Percentiles rank a stretch among this genome's conserved stretches.
These are phyloP conservation scores for Sugiyamaella grinbergsii DNA, from an alignment of 1,139 yeast genomes.

Conservation along the genomic window DNA sequence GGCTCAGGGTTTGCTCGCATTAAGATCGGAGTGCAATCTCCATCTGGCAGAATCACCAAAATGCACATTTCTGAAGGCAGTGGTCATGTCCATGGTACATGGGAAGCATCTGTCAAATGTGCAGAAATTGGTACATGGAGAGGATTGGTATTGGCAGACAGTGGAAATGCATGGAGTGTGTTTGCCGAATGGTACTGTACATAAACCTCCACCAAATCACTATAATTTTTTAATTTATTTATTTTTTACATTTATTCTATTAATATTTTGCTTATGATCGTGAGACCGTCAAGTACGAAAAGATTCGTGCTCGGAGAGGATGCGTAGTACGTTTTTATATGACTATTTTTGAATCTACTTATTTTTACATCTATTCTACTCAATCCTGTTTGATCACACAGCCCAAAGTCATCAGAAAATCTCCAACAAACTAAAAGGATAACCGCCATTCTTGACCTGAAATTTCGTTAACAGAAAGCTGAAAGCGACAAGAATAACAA, in stretches of 20 bases:
- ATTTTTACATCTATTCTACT: too few relatives aligned
- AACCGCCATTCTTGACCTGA: slow-evolving; percentile 58
- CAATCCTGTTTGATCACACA: too few relatives aligned
- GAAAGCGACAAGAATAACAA: slow-evolving; percentile 50
- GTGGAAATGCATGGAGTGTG: slow-evolving; percentile 82
- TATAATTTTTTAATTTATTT: too few relatives aligned
- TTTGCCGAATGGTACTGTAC: slow-evolving; percentile 88
- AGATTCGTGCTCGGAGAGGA: too few relatives aligned
- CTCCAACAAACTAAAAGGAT: slow-evolving; percentile 52
- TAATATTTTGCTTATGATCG: background rate
- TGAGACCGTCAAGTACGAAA: too few relatives aligned
- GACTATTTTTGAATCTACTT: too few relatives aligned
- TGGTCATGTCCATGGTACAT: slow-evolving; percentile 47
- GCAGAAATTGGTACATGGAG: slow-evolving; percentile 80
- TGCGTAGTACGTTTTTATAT: too few relatives aligned
- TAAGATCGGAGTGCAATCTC: slow-evolving; percentile 74
- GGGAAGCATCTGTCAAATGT: slow-evolving; percentile 60
- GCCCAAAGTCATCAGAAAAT: slow-evolving; percentile 23
- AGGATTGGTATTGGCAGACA: slow-evolving; percentile 77
- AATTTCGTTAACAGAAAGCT: slow-evolving; percentile 55
- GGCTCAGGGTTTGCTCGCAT: slow-evolving; percentile 47
- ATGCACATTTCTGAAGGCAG: slow-evolving; percentile 51
- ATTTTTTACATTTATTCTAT: slow-evolving; percentile 10
- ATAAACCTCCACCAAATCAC: too few relatives aligned
- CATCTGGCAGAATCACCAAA: slow-evolving; percentile 76